Percentiles rank a stretch among this genome's conserved stretches.
These are phyloP conservation scores for Heimioporus retisporus DNA, from an alignment of 1,284 basidiomycete species.

Conservation along the genomic window DNA sequence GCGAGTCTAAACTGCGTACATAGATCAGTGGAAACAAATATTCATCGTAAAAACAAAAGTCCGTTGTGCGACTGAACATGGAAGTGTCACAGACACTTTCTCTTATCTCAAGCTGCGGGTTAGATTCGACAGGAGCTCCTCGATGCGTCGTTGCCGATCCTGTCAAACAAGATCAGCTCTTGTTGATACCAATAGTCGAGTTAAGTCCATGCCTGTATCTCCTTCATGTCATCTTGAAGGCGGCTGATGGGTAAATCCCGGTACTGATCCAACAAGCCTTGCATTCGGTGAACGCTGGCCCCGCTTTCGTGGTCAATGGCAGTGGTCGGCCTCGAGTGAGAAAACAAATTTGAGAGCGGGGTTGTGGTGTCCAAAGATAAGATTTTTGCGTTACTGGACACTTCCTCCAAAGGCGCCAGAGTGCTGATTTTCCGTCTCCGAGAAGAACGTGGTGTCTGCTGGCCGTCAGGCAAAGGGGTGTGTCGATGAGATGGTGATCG, in stretches of 20 bases:
- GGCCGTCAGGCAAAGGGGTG: conserved; percentile 18
- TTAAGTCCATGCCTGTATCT: conserved; percentile 68
- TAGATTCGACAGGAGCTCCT: conserved; percentile 68
- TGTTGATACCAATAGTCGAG: not conserved
- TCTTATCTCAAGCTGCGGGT: conserved; percentile 56
- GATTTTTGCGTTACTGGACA: conserved; percentile 40
- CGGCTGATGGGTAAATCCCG: conserved; percentile 68
- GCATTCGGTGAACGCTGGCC: conserved; percentile 64
- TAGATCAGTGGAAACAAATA: no score
- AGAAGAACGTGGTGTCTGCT: conserved; percentile 17
- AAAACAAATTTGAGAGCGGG: conserved; percentile 40
- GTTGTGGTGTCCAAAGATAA: conserved; percentile 43
- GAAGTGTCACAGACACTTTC: conserved; percentile 3
- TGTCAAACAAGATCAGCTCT: conserved; percentile 37
- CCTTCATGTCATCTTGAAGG: conserved; percentile 83
- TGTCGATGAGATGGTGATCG: conserved; percentile 15
- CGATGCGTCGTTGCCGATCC: conserved; percentile 85
- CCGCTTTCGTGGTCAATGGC: conserved; percentile 37
- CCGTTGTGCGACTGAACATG: not conserved
- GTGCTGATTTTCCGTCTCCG: conserved; percentile 41
- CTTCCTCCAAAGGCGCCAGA: conserved; percentile 38
- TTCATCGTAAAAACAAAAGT: not conserved
- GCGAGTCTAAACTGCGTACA: no score
- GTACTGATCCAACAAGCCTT: conserved; percentile 70
- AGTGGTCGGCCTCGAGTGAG: conserved; percentile 25